Evolutionary conservation across 192 early-diverging fungal genomes (phyloP).

Genomic region (Rhizophagus clarus): DNA sequence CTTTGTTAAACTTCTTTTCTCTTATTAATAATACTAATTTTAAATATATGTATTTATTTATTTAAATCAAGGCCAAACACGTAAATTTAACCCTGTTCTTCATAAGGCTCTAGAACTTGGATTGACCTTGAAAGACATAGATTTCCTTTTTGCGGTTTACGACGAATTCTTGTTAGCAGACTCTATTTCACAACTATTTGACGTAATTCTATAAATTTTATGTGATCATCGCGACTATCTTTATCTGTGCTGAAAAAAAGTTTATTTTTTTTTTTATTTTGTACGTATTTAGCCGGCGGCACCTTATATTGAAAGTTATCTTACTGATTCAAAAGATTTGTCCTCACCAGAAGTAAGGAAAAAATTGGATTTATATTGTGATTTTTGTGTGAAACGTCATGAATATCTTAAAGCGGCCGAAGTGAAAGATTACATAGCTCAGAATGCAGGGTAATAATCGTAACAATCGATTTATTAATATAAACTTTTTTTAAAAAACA

Average conservation of each 20-base stretch:
- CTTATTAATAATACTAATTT: background rate
- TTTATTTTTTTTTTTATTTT: background rate
- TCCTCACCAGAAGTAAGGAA: background rate
- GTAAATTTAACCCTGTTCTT: conserved; percentile 4
- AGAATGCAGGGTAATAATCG: conserved; percentile 17
- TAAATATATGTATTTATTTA: background rate
- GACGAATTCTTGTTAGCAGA: conserved; percentile 25
- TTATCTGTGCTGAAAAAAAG: background rate
- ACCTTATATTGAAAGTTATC: conserved; percentile 30
- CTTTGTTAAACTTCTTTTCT: background rate
- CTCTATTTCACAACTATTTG: conserved; percentile 24
- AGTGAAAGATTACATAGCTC: conserved; percentile 23
- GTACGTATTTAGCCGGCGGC: conserved; percentile 1
- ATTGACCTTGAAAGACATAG: conserved; percentile 12
- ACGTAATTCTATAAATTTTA: background rate
- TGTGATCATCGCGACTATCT: background rate
- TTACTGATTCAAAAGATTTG: background rate
- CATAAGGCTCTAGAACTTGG: conserved; percentile 27
- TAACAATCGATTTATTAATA: background rate
- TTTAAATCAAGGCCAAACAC: background rate
- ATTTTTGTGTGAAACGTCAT: conserved; percentile 16
- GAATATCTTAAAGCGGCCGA: conserved; percentile 24
- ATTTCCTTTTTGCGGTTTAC: conserved; percentile 26
- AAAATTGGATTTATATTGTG: conserved; percentile 32
- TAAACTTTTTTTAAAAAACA: background rate